Conservation (phyloP, 1,139 yeast species). For the Candida sanyaensis region DNA sequence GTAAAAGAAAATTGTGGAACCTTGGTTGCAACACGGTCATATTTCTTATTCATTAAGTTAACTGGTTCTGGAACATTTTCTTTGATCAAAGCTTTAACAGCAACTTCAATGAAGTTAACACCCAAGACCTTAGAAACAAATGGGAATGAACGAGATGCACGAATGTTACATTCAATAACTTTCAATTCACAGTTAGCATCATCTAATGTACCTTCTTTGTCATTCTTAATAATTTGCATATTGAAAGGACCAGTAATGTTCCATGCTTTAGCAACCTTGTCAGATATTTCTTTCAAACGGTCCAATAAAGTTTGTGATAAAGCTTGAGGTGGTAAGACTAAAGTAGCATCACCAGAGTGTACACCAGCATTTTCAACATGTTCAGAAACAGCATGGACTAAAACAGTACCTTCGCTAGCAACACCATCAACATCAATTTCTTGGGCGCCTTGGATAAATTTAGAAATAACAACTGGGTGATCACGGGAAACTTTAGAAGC, state of each 20-base stretch:
- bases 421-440: slow-evolving; percentile 98
- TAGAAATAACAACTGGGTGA: slow-evolving; percentile 96
- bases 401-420: slow-evolving; percentile 81
- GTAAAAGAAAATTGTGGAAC: slow-evolving; percentile 98
- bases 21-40: slow-evolving; percentile 88
- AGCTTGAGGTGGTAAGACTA: slow-evolving; percentile 87
- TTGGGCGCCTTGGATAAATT: slow-evolving; percentile 92
- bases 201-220: slow-evolving; percentile 40
- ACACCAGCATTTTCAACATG: slow-evolving; percentile 99
- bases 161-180: slow-evolving; percentile 97
- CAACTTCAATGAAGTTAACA: slow-evolving; percentile 95
- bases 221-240: slow-evolving; percentile 74
- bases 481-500: slow-evolving; percentile 94
- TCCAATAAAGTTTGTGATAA: slow-evolving; percentile 59
- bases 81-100: slow-evolving; percentile 76
- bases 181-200: slow-evolving; percentile 64
- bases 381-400: slow-evolving; percentile 95
- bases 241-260: slow-evolving; percentile 98
- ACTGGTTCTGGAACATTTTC: slow-evolving; percentile 70
- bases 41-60: slow-evolving; percentile 61
- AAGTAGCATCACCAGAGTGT: slow-evolving; percentile 98
- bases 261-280: slow-evolving; percentile 93
- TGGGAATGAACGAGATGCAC: slow-evolving; percentile 99
- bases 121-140: slow-evolving; percentile 98
- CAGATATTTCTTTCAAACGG: slow-evolving; percentile 79